These are phyloP conservation scores for Eutrema salsugineum DNA, from an alignment of 441 rosid species.

Conservation along the genomic window DNA sequence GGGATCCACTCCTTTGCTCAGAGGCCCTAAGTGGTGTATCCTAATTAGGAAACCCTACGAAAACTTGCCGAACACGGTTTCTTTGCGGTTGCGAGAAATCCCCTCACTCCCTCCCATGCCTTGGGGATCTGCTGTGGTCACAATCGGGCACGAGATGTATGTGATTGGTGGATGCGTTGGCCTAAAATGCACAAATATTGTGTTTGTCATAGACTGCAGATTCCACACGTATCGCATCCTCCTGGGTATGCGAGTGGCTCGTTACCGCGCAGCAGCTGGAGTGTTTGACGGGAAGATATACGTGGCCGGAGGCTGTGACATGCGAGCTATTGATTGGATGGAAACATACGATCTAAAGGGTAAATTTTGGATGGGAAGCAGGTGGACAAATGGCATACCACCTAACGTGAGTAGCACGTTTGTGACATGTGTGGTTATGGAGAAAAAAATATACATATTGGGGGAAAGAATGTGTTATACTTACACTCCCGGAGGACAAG, in stretches of 20 bases:
- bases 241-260: neutral
- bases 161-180: too few relatives aligned
- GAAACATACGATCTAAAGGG: neutral
- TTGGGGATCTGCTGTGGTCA: neutral
- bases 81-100: neutral
- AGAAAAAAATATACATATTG: too few relatives aligned
- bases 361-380: neutral
- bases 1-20: neutral
- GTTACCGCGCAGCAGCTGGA: neutral
- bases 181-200: neutral
- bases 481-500: too few relatives aligned
- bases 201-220: neutral
- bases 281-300: conserved; percentile 3
- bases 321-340: neutral
- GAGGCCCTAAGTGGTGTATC: neutral
- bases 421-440: neutral
- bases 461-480: too few relatives aligned
- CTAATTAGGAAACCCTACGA: neutral
- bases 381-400: too few relatives aligned
- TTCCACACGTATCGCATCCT: neutral
- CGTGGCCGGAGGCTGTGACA: neutral
- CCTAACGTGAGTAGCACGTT: too few relatives aligned
- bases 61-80: too few relatives aligned
- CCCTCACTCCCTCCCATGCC: neutral
- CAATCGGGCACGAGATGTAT: neutral